These are phyloP conservation scores for Ailanthus altissimus DNA, from an alignment of 345 rosid genomes.

Conservation along the genomic window DNA sequence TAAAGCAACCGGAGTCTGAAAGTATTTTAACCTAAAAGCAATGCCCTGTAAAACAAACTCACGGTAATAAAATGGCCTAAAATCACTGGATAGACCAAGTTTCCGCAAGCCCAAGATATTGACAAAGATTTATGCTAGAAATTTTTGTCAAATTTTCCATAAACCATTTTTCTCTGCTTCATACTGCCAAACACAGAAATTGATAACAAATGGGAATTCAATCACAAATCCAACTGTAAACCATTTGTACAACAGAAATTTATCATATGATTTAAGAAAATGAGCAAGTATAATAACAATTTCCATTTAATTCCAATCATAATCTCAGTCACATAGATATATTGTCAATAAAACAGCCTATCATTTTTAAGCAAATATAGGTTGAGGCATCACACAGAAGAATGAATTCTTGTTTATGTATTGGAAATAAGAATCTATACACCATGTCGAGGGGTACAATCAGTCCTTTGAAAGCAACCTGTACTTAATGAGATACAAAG, in stretches of 20 bases:
- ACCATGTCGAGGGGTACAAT: conserved; percentile 20
- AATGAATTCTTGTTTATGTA: conserved; percentile 35
- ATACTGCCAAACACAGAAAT: background rate
- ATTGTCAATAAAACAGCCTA: background rate
- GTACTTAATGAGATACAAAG: background rate
- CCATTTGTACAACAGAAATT: background rate
- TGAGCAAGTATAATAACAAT: background rate
- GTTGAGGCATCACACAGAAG: conserved; percentile 28
- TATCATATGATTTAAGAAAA: background rate
- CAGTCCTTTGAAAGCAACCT: conserved; percentile 7
- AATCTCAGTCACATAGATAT: conserved; percentile 16
- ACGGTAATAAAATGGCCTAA: no score
- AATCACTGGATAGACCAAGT: no score
- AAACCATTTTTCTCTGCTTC: no score
- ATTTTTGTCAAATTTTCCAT: no score
- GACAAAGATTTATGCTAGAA: no score
- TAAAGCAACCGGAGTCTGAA: no score
- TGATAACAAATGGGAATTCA: background rate
- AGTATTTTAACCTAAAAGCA: no score
- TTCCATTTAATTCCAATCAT: conserved; percentile 20
- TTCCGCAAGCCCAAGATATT: no score
- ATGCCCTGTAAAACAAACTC: no score
- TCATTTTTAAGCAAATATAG: conserved; percentile 11
- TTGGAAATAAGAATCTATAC: conserved; percentile 40
- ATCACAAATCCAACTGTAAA: background rate